phyloP scores from a whole-genome alignment of 495 filamentous ascomycete species.

The Aspergillus ellipticus region DNA sequence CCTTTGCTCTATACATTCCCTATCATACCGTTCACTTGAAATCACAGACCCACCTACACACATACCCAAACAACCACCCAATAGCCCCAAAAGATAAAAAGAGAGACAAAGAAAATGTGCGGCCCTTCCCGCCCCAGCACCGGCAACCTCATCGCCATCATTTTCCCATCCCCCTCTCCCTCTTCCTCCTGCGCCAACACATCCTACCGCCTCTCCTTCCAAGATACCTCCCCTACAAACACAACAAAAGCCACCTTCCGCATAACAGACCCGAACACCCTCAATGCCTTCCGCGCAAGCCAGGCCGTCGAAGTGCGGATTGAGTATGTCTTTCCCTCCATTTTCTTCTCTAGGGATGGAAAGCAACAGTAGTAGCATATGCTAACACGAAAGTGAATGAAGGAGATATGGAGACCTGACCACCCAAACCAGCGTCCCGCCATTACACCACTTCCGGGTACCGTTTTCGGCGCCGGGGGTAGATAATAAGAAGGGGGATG shows the following conservation, averaged over 20 bases:
- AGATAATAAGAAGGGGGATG: background rate
- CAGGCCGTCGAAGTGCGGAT: constrained; percentile 30
- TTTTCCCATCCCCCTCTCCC: constrained; percentile 24
- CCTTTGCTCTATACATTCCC: no score
- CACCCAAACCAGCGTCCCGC: constrained; percentile 1
- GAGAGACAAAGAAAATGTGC: constrained; percentile 11
- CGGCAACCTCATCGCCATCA: constrained; percentile 24
- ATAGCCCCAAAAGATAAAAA: background rate
- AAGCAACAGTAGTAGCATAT: no score
- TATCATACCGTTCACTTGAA: no score
- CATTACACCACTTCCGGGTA: constrained; percentile 16
- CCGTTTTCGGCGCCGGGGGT: background rate
- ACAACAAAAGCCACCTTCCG: constrained; percentile 30
- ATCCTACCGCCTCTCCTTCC: constrained; percentile 37
- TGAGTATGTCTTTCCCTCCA: constrained; percentile 24
- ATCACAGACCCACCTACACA: background rate
- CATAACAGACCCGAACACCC: constrained; percentile 18
- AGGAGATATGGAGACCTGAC: constrained; percentile 40
- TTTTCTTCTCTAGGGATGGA: no score
- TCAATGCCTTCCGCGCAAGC: constrained; percentile 5
- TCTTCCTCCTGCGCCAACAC: constrained; percentile 12
- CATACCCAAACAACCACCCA: background rate
- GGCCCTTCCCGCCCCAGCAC: constrained; percentile 12
- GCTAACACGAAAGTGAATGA: no score
- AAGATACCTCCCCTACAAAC: constrained; percentile 14